A percentile compares a stretch with the other conserved stretches of the same genome.
These are phyloP conservation scores for Oryza coarctata DNA, from an alignment of 176 grass and related monocot genomes.

Conservation along the genomic window DNA sequence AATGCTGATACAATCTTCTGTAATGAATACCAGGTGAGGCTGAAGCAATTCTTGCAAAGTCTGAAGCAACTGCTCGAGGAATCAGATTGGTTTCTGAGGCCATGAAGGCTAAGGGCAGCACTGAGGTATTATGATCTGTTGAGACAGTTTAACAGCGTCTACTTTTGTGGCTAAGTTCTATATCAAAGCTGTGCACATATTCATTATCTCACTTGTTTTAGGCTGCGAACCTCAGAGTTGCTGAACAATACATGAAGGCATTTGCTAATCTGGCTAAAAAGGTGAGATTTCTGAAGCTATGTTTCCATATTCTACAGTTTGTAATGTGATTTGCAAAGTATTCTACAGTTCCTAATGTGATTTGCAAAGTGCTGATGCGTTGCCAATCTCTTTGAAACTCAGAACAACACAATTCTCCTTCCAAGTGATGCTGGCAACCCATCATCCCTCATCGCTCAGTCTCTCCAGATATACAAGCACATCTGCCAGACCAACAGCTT, in stretches of 20 bases:
- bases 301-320: neutral
- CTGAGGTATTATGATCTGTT: conserved; percentile 52
- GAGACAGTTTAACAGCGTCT: neutral
- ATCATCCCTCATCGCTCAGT: conserved; percentile 70
- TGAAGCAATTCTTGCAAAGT: conserved; percentile 82
- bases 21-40: conserved; percentile 67
- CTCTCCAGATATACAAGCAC: conserved; percentile 72
- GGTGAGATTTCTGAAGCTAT: conserved; percentile 39
- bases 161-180: neutral
- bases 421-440: conserved; percentile 57
- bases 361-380: conserved; percentile 1
- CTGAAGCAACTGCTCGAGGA: conserved; percentile 70
- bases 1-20: conserved; percentile 8
- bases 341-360: neutral
- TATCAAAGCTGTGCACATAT: conserved; percentile 1
- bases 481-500: conserved; percentile 23
- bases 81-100: conserved; percentile 70
- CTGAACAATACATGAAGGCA: conserved; percentile 84
- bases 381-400: conserved; percentile 7
- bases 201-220: conserved; percentile 27
- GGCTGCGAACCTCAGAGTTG: conserved; percentile 81
- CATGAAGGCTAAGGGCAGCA: conserved; percentile 71
- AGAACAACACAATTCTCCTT: conserved; percentile 76
- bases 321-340: conserved; percentile 1
- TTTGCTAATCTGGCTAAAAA: conserved; percentile 70